Base-by-base conservation (phyloP, 2,329 filamentous ascomycete species). In the Paracorniculantispora psalliotae region DNA sequence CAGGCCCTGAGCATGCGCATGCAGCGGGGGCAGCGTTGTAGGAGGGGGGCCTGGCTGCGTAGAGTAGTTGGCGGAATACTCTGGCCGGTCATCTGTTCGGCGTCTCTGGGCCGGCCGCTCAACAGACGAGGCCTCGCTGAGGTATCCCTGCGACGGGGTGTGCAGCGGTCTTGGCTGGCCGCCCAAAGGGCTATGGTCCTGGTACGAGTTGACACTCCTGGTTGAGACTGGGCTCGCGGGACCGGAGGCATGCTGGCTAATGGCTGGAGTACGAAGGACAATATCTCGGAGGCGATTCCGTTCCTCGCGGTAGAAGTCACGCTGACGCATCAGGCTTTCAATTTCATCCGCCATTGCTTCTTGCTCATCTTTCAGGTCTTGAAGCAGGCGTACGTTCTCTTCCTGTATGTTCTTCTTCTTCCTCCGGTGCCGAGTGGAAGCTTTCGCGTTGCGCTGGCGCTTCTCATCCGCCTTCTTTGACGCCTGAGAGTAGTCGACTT, bases 401-500 rank as follows among this genome's bases (percentile, higher is more conserved):
- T 83, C 84, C 70, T 93, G 90, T 70, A 89, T 87, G 67, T 92
- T 90, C 74, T 96, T 96, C 68, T 91, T 86, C 61, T 92, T 83
- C 68, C 87, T 85, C 58, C 91, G 83, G 64, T 96, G 94, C 61
- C 91, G 82, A 50, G 90, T 90, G 59, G 91, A 96, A 6, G 91
- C 91, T 50, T 89, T 89, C 43, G 91, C 91, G 68, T 96, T 96
- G 54, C 91, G 84, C 71, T 89, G 87, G 59, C 91, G 81, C 74
- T 94, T 96, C 72, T 96, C 90, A 67, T 94, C 90, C 41, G 90
- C 89, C 66, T 90, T 85, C 64, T 87, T 88, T 13, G 91, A 96
- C 13, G 88, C 91, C 66, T 91, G 88, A 65, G 91, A 88, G 46
- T 90, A 85, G 69, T 96, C 91, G 10, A 93, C 85, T 15, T 87